Base-by-base conservation (phyloP, 169 alveolate species). In the Plasmodium vivax region DNA sequence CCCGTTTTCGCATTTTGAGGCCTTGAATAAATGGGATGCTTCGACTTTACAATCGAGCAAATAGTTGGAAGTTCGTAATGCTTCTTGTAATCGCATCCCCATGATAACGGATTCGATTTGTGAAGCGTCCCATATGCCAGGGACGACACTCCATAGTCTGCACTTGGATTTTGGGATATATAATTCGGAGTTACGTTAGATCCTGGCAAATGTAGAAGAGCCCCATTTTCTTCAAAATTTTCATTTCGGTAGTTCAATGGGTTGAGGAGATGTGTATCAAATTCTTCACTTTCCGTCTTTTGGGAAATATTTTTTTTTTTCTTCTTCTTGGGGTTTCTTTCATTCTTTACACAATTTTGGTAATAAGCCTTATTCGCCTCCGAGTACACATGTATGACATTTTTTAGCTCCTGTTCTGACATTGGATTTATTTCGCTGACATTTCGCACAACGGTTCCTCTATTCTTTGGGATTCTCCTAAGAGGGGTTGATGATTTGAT, bases 51-150 rank as follows among this genome's bases (percentile, higher is more conserved):
- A 82, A 92, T 92, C 34, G 95, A 92, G 51, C 95, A 92, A 62
- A 92, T 92, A 34, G 95, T 92, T 82, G 95, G 95, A 43, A 92
- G 92, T 36, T 92, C 95, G 83, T 92, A 92, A 82, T 92, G 95
- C 36, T 82, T 92, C 77, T 71, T 68, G 68, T 92, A 92, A 8
- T 81, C 85, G 43, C 79, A 51, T 72, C 95, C 95, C 95, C 95
- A 92, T 41, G 85, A 75, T 72, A 83, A 27, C 30, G 95, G 95
- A 34, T 82, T 92, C 36, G 95, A 92, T 71, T 81, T 82, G 41
- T 92, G 95, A 34, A 92, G 95, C 9, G 95, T 92, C 62, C 54
- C 88, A 92, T 92, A 92, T 71, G 95, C 38, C 85, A 92, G 34
- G 38, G 92, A 82, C 8, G 92, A 68, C 27, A 92, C 92, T 34